Evolutionary conservation across 441 rosid species (phyloP), one percentile per base, ranked within the genome.

Genomic region (Erodium trifolium): DNA sequence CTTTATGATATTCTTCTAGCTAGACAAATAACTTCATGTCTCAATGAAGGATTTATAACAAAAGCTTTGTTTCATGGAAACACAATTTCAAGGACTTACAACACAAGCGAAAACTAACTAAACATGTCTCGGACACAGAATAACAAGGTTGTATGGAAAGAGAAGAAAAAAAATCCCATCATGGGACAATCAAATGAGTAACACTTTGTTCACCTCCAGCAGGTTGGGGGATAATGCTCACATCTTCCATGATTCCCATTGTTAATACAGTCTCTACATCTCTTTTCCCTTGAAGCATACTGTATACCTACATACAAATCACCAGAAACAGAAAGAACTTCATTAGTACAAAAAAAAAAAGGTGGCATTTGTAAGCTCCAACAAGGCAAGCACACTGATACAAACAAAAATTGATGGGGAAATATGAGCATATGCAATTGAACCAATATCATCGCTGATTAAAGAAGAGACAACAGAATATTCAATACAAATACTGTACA

Each of bases 271-370:
- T 86, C 79, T 91, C 97, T 65, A 82, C 97, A 75, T 94, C 96
- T 72, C 96, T 84, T 79, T 91, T 91, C 72, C 99, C 96, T 81
- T 90, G 97, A 81, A 89, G 86, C 97, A 90, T 85, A 78, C 96
- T 94, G 79, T 91, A 90, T 8, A 90, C 96, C 97, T 93, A 72
- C 68, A 77, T 27, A 73, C 13, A 35, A 63, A 66, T 37, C 8
- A 62, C 37, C 35, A 5, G 23, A 74, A 66, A 68, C 23, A 67
- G 55, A 72, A n/a, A 27, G 27, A 65, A 14, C 65, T 23, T 72
- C 13, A 49, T 49, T 12, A 49, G 16, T 3, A 51, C 18, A 51
- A n/a, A 14, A 7, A 51, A 13, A 12, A n/a, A 51, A 51, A 4
- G 14, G 17, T n/a, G 9, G 11, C 2, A 51, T n/a, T 51, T 51